phyloP scores from a whole-genome alignment of 495 filamentous ascomycete genomes.

The Penicillium parvum region DNA sequence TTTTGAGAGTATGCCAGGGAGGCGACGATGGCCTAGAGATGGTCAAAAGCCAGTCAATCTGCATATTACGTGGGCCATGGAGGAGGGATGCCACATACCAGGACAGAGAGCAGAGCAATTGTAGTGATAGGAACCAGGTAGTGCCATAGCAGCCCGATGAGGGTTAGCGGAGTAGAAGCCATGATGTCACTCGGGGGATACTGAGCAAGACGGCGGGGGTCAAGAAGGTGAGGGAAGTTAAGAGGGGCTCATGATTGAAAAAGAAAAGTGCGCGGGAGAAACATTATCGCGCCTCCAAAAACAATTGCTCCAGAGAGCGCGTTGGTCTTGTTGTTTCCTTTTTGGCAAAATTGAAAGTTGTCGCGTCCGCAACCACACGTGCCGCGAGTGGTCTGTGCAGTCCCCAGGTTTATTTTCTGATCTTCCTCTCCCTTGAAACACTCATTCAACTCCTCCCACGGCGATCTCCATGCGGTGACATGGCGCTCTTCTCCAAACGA shows the following conservation, averaged over 20 bases:
- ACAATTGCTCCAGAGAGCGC: no score
- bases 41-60: constrained; percentile 4
- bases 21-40: constrained; percentile 22
- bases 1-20: constrained; percentile 33
- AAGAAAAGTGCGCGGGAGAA: not conserved
- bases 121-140: constrained; percentile 5
- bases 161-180: constrained; percentile 3
- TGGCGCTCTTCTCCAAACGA: constrained; percentile 47
- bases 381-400: constrained; percentile 32
- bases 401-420: constrained; percentile 30
- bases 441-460: constrained; percentile 5
- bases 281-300: no score
- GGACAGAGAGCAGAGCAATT: constrained; percentile 7
- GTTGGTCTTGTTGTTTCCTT: no score
- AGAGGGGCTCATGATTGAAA: not conserved
- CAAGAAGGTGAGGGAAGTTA: not conserved
- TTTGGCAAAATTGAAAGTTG: constrained; percentile 9
- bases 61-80: no score
- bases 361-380: constrained; percentile 19
- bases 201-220: not conserved
- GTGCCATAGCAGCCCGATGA: constrained; percentile 7
- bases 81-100: constrained; percentile 17
- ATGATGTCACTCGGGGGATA: constrained; percentile 17
- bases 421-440: constrained; percentile 5
- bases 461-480: constrained; percentile 28